Conservation (phyloP, 2,329 filamentous ascomycete genomes). For the Aspergillus terreus region DNA sequence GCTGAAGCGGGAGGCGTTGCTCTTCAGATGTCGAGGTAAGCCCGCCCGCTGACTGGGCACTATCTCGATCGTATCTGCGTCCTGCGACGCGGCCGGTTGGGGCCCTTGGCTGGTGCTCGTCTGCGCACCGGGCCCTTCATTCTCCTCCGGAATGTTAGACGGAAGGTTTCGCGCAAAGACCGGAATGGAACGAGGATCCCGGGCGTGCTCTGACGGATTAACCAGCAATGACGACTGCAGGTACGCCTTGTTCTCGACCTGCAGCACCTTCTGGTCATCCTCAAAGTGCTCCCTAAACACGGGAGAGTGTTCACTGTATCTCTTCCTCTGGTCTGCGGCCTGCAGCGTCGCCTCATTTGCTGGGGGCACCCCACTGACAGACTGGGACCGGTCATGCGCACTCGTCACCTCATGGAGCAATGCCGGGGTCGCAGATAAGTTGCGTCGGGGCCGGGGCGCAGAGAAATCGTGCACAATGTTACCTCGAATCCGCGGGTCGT, state of each 20-base stretch:
- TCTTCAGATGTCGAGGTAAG: slow-evolving; percentile 48
- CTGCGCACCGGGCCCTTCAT: slow-evolving; percentile 10
- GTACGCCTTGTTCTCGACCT: slow-evolving; percentile 41
- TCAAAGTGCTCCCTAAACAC: slow-evolving; percentile 61
- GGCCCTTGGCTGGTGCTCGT: slow-evolving; percentile 2
- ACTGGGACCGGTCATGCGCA: slow-evolving; percentile 13
- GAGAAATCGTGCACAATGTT: slow-evolving; percentile 64
- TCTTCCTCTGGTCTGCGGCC: slow-evolving; percentile 27
- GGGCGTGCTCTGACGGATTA: slow-evolving; percentile 21
- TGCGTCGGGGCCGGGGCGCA: slow-evolving; percentile 50
- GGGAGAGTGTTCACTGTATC: slow-evolving; percentile 49
- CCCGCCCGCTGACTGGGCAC: slow-evolving; percentile 28
- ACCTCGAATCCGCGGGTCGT: slow-evolving; percentile 61
- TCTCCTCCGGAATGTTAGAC: slow-evolving; percentile 26
- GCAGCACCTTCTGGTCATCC: slow-evolving; percentile 42
- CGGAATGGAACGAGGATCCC: slow-evolving; percentile 34
- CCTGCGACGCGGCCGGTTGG: slow-evolving; percentile 13
- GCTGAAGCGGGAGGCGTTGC: slow-evolving; percentile 61
- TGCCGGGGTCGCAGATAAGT: slow-evolving; percentile 26
- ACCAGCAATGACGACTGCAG: slow-evolving; percentile 39
- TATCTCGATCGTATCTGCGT: slow-evolving; percentile 29
- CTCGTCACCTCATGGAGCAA: slow-evolving; percentile 11
- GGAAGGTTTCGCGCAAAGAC: slow-evolving; percentile 45
- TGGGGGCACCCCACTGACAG: slow-evolving; percentile 7
- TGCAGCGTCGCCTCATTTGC: slow-evolving; percentile 12